A percentile compares a stretch with the other conserved stretches of the same genome.
phyloP scores from a whole-genome alignment of 345 rosid genomes.

The Chamaenerion angustifolium region DNA sequence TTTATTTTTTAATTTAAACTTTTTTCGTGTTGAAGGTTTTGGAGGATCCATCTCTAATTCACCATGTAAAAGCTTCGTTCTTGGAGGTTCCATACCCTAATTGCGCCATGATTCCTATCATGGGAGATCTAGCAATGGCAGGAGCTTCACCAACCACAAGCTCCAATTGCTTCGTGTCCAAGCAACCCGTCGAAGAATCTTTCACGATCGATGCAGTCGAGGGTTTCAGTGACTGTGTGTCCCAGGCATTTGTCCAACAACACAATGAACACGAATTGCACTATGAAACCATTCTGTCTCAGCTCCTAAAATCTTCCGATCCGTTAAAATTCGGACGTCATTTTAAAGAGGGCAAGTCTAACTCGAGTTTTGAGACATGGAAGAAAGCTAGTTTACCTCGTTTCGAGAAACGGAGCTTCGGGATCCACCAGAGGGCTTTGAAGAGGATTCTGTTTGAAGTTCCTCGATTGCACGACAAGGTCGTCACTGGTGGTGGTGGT shows the following conservation, averaged over 20 bases:
- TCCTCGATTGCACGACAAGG: slow-evolving; percentile 41
- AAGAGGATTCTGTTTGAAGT: slow-evolving; percentile 69
- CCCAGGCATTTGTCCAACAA: too few species aligned
- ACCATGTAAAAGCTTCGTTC: slow-evolving; percentile 39
- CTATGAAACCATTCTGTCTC: slow-evolving; percentile 55
- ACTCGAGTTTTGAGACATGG: slow-evolving; percentile 63
- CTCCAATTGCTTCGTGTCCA: slow-evolving; percentile 29
- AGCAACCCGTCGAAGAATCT: slow-evolving; percentile 34
- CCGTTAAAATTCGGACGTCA: slow-evolving; percentile 39
- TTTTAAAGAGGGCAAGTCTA: slow-evolving; percentile 29
- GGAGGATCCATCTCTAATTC: slow-evolving; percentile 63
- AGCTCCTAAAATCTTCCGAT: slow-evolving; percentile 48
- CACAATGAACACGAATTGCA: slow-evolving; percentile 32
- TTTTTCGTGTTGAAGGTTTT: slow-evolving; percentile 30
- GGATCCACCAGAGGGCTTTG: slow-evolving; percentile 33
- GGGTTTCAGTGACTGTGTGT: too few species aligned
- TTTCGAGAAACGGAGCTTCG: slow-evolving; percentile 11
- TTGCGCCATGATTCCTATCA: slow-evolving; percentile 22
- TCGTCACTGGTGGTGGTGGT: slow-evolving; percentile 18
- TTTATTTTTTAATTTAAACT: neutral
- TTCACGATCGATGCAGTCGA: slow-evolving; percentile 23
- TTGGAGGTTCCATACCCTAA: slow-evolving; percentile 36
- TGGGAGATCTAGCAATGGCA: slow-evolving; percentile 22
- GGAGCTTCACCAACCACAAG: slow-evolving; percentile 27
- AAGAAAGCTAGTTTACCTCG: slow-evolving; percentile 20